These are phyloP conservation scores for Hymenoscyphus fraxineus DNA, from an alignment of 2,329 filamentous ascomycete species.

Conservation along the genomic window DNA sequence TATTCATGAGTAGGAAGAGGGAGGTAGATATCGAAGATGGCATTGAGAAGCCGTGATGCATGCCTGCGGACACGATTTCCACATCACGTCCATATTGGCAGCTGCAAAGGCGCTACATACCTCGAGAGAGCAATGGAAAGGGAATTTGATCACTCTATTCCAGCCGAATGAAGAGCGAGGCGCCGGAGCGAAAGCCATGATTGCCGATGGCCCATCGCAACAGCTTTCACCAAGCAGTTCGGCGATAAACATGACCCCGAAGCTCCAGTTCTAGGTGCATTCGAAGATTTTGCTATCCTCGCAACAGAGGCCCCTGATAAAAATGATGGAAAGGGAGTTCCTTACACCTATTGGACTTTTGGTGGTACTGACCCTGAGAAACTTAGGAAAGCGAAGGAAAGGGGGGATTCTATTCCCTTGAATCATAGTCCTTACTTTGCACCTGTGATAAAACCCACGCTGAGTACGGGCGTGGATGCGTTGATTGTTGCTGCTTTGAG, in stretches of 20 bases:
- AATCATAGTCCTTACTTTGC: conserved; percentile 60
- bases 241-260: conserved; percentile 20
- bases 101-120: conserved; percentile 48
- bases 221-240: conserved; percentile 24
- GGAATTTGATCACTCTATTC: conserved; percentile 61
- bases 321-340: conserved; percentile 13
- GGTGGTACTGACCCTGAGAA: conserved; percentile 36
- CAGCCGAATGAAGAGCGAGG: conserved; percentile 66
- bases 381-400: conserved; percentile 15
- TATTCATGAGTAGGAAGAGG: conserved; percentile 50
- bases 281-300: conserved; percentile 42
- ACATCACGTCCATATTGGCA: conserved; percentile 56
- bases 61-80: conserved; percentile 65
- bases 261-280: conserved; percentile 11
- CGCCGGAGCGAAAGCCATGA: conserved; percentile 59
- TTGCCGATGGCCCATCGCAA: conserved; percentile 46
- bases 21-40: conserved; percentile 42
- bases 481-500: conserved; percentile 49
- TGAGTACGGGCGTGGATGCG: conserved; percentile 50
- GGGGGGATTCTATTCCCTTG: conserved; percentile 38
- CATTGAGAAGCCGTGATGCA: conserved; percentile 57
- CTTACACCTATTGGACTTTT: conserved; percentile 38
- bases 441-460: conserved; percentile 55
- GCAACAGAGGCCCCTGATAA: conserved; percentile 39
- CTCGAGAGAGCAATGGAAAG: conserved; percentile 49